A percentile compares a stretch with the other conserved stretches of the same genome.
Conservation (phyloP, 768 basidiomycete species). For the Xerocomus brunneocitrinus region DNA sequence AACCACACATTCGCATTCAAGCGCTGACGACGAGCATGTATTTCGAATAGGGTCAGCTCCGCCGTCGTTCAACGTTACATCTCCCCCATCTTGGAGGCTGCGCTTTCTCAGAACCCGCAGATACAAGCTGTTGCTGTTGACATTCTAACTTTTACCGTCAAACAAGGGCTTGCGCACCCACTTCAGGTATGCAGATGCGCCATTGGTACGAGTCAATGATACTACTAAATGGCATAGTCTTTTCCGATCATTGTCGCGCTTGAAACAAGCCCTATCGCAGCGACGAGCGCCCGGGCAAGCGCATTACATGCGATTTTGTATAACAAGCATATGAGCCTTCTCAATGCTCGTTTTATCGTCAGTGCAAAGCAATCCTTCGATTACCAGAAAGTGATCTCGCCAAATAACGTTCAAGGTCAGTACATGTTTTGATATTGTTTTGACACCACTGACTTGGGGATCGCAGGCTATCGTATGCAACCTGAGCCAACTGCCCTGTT, state of each 20-base stretch:
- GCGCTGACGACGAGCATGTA: not conserved
- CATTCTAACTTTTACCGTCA: constrained; percentile 87
- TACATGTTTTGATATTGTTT: not conserved
- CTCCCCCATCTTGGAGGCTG: constrained; percentile 72
- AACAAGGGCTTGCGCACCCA: constrained; percentile 93
- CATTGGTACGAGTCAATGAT: not conserved
- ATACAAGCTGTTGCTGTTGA: constrained; percentile 86
- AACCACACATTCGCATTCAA: not conserved
- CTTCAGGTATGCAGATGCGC: constrained; percentile 59
- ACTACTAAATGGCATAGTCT: constrained; percentile 46
- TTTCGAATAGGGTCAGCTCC: constrained; percentile 72
- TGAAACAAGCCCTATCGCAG: constrained; percentile 70
- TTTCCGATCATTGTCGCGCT: constrained; percentile 89
- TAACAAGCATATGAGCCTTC: constrained; percentile 81
- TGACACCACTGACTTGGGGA: not conserved
- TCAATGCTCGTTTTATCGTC: constrained; percentile 80
- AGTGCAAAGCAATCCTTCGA: constrained; percentile 80
- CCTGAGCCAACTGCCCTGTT: constrained; percentile 69
- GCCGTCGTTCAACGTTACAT: constrained; percentile 94
- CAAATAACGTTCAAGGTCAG: constrained; percentile 52
- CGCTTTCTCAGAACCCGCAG: constrained; percentile 61
- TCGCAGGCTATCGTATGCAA: constrained; percentile 60
- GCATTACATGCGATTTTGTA: constrained; percentile 79
- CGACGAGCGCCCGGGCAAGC: constrained; percentile 69
- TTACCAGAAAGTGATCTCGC: constrained; percentile 64